These are phyloP conservation scores for Pseudocercospora crystallina DNA, from an alignment of 2,329 filamentous ascomycete species.

Conservation along the genomic window DNA sequence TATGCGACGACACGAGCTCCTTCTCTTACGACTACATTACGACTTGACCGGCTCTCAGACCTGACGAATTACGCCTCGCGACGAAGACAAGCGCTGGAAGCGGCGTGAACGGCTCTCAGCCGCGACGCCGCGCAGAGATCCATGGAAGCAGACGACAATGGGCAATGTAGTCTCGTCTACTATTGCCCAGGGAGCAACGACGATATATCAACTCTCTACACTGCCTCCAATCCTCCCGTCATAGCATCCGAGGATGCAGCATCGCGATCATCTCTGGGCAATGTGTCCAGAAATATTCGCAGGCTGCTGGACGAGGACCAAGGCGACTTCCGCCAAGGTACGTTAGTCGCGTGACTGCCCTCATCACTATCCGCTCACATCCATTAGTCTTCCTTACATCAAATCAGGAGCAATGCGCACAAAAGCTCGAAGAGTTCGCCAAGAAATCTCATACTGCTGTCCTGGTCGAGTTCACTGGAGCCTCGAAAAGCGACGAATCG, in stretches of 20 bases:
- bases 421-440: slow-evolving; percentile 28
- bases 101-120: slow-evolving; percentile 4
- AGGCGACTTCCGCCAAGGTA: slow-evolving; percentile 35
- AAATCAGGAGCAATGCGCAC: slow-evolving; percentile 25
- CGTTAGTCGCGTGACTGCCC: background rate
- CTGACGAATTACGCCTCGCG: background rate
- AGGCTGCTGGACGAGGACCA: slow-evolving; percentile 34
- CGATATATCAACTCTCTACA: slow-evolving; percentile 28
- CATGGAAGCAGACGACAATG: slow-evolving; percentile 32
- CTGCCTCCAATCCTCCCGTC: slow-evolving; percentile 18
- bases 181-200: slow-evolving; percentile 28
- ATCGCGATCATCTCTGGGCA: slow-evolving; percentile 12
- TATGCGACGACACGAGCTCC: slow-evolving; percentile 4
- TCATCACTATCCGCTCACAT: slow-evolving; percentile 4
- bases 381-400: slow-evolving; percentile 33
- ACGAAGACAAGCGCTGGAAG: background rate
- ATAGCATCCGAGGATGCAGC: slow-evolving; percentile 7
- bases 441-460: slow-evolving; percentile 27
- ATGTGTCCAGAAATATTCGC: slow-evolving; percentile 30
- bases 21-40: background rate
- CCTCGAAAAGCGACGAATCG: slow-evolving; percentile 9
- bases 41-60: background rate
- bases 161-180: slow-evolving; percentile 34
- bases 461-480: slow-evolving; percentile 27
- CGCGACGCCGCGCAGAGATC: slow-evolving; percentile 15